Conservation (phyloP, 2,329 filamentous ascomycete genomes). For the Hymenoscyphus linearis region DNA sequence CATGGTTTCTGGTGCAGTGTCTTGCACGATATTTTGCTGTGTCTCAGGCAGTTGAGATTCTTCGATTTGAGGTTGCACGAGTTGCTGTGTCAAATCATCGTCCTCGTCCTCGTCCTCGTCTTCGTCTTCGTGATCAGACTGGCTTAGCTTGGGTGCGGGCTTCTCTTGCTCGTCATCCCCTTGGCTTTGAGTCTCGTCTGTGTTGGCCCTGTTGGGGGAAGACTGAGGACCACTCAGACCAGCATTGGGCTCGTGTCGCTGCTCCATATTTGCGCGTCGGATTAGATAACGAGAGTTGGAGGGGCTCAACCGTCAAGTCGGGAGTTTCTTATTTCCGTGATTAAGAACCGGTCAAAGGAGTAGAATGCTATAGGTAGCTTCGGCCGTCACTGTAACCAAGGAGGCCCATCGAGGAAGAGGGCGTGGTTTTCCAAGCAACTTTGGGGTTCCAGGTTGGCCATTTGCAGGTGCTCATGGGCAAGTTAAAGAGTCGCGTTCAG, state of each 20-base stretch:
- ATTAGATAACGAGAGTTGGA: background rate
- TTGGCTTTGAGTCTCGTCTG: background rate
- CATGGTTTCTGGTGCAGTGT: background rate
- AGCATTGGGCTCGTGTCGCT: background rate
- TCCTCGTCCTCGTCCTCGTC: background rate
- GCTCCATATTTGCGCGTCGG: background rate
- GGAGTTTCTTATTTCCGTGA: background rate
- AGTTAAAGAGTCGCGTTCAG: background rate
- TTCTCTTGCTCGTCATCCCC: background rate
- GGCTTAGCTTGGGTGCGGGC: background rate
- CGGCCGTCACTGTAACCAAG: background rate
- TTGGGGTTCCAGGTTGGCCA: background rate
- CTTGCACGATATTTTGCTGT: background rate
- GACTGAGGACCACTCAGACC: background rate
- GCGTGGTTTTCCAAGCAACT: background rate
- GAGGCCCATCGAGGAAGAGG: background rate
- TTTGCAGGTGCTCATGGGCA: too few relatives aligned
- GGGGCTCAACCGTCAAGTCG: too few relatives aligned
- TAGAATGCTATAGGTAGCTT: background rate
- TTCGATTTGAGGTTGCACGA: background rate
- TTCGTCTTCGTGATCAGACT: background rate
- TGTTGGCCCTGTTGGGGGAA: conserved; percentile 3
- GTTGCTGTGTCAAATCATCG: background rate
- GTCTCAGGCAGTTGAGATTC: background rate
- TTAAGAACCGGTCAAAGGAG: background rate